Conservation (phyloP, 371 early-diverging fungal species). For the Smittium mucronatum region DNA sequence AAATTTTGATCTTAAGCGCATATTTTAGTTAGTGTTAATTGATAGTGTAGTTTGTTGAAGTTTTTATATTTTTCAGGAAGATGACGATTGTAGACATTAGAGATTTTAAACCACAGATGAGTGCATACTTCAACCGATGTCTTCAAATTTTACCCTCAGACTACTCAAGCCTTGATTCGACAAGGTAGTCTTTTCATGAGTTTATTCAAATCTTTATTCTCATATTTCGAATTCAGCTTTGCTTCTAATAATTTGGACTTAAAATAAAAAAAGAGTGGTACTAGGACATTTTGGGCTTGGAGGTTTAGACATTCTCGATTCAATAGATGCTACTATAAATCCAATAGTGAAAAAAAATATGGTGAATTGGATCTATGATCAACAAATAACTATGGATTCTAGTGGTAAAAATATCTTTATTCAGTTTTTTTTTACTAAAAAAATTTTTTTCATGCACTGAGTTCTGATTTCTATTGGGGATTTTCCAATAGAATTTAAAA, state of each 20-base stretch:
- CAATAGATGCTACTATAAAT: conserved; percentile 39
- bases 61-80: too few relatives aligned
- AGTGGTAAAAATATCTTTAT: conserved; percentile 26
- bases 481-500: background rate
- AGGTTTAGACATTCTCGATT: conserved; percentile 64
- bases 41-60: too few relatives aligned
- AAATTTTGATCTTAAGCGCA: too few relatives aligned
- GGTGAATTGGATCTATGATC: conserved; percentile 93
- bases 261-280: conserved; percentile 51
- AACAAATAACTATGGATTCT: conserved; percentile 50
- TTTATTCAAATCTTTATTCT: background rate
- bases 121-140: conserved; percentile 51
- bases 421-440: background rate
- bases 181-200: conserved; percentile 39
- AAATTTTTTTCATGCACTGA: background rate
- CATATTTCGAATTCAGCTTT: background rate
- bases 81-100: too few relatives aligned
- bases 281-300: conserved; percentile 67
- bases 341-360: conserved; percentile 45
- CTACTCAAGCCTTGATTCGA: conserved; percentile 62
- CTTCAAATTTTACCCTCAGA: conserved; percentile 57
- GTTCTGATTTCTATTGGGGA: background rate
- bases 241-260: background rate
- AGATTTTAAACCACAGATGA: conserved; percentile 7
- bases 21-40: too few relatives aligned